Base-by-base conservation (phyloP, 371 early-diverging fungal species). In the Haplosporangium sp. region DNA sequence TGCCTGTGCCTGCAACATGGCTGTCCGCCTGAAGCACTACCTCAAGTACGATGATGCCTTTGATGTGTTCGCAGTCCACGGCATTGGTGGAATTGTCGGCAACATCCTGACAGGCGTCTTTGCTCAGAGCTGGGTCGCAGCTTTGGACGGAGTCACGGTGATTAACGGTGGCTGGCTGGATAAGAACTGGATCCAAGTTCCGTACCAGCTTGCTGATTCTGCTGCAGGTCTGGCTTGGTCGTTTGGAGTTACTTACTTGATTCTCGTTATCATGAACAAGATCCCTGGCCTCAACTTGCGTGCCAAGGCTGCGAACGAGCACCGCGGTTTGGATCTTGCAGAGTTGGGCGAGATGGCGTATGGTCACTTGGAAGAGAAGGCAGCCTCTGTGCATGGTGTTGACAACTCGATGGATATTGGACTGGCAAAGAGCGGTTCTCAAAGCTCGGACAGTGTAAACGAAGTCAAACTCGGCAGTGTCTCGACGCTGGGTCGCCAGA, bases 61-160 rank as follows among this genome's bases (percentile, higher is more conserved):
- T 41, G 95, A 95, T 68, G 94, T 93, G 20, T 95, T 95, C 85
- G 94, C 92, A 23, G 91, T 94, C 36, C 95, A 95, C 67, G 96
- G 95, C 60, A 86, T 96, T 21, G 96, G 96, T 59, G 98, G 97
- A 42, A 74, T 95, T 54, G 85, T 92, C 20, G 98, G 98, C 10
- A 92, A 90, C 69, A 57, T 96, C 23, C 80, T 96, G 46, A 96
- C 97, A 0, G 98, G 96, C 66, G 68, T 98, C 21, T 97, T 98
- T 86, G 95, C 97, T 47, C 91, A 94, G 72, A 65, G 67, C 16
- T 83, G 85, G 62, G 85, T 96, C 54, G 91, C 93, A n/a, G 82
- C 71, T 13, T 83, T 95, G 53, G 95, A 94, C 69, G 96, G 94
- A 1, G 41, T 67, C 2, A 81, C 86, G 2, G 83, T 69, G 6